Base-by-base conservation (phyloP, 306 rosid genomes). In the Astragalus membranaceus region DNA sequence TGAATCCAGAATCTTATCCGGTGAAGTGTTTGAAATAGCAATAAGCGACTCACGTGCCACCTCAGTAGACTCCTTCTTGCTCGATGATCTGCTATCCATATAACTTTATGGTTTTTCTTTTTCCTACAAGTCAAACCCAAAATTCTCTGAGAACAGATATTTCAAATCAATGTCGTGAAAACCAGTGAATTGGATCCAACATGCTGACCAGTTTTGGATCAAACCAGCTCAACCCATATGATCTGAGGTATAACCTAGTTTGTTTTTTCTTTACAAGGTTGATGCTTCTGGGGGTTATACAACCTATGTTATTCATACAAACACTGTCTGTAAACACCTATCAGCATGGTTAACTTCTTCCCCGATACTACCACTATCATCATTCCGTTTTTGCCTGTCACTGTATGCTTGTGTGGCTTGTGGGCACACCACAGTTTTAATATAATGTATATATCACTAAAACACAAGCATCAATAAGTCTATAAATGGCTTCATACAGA, bases 31-130 rank as follows among this genome's bases (percentile, higher is more conserved):
- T 1, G 86, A 83, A 71, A 83, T 79, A 12, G 81, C 81, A 16
- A 83, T 83, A 62, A 83, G 86, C 7, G 73, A 72, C 75, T 79
- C 86, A 23, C 81, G 84, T 71, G 81, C 81, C 79, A 47, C 81
- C 74, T 83, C 86, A 16, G 58, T 41, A 43, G 79, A 47, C 29
- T 32, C 66, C 79, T 76, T 54, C 69, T 70, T 48, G 74, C 43
- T 66, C 44, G 64, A 66, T 75, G 76, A 82, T 53, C 17, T 53
- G 78, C 17, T 82, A 82, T 82, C 86, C 86, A 82, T 82, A 79
- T 75, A 79, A 82, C 49, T 75, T 51, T 54, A 61, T 61, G 67
- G 15, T 52, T 75, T 35, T 75, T 10, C 46, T 72, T 55, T 72
- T 72, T 48, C 83, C 86, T 82, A 15, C 81, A 79, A 55, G 32